phyloP scores from a whole-genome alignment of 805 yeast species.

The Yarrowia keelungensis region DNA sequence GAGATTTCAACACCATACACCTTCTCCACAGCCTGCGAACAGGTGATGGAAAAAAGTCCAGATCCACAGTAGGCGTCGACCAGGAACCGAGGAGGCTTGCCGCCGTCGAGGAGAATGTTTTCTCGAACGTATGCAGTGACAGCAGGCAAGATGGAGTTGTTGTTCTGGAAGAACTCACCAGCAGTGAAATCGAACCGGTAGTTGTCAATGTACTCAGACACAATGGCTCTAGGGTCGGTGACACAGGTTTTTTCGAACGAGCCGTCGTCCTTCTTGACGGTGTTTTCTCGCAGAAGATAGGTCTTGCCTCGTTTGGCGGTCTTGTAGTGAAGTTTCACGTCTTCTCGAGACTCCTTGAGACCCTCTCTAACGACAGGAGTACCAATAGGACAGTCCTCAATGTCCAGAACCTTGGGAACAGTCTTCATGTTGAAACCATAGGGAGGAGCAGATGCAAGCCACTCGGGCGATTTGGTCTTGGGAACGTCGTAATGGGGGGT shows the following conservation, averaged over 20 bases:
- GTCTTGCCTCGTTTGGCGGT: conserved; percentile 83
- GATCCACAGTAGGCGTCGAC: conserved; percentile 98
- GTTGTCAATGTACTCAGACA: conserved; percentile 71
- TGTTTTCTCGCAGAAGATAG: conserved; percentile 79
- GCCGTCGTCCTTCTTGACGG: conserved; percentile 52
- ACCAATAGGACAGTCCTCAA: conserved; percentile 93
- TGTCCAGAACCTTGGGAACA: conserved; percentile 71
- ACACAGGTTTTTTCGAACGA: conserved; percentile 64
- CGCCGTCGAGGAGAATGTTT: conserved; percentile 59
- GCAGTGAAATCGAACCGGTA: conserved; percentile 86
- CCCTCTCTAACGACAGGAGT: conserved; percentile 80
- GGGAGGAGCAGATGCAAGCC: conserved; percentile 60
- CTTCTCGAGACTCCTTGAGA: conserved; percentile 68
- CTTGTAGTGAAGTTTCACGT: conserved; percentile 58
- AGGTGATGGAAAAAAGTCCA: conserved; percentile 88
- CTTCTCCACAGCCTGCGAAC: conserved; percentile 78
- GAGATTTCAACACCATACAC: conserved; percentile 95
- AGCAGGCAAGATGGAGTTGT: conserved; percentile 84
- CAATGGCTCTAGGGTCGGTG: conserved; percentile 77
- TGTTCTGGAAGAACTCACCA: conserved; percentile 96
- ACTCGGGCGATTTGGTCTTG: conserved; percentile 51
- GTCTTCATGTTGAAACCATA: conserved; percentile 92
- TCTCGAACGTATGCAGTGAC: conserved; percentile 83
- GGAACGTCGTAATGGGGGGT: conserved; percentile 95
- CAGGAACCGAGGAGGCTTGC: conserved; percentile 61